phyloP scores from a whole-genome alignment of 768 basidiomycete species.

The Tulasnella sp. region DNA sequence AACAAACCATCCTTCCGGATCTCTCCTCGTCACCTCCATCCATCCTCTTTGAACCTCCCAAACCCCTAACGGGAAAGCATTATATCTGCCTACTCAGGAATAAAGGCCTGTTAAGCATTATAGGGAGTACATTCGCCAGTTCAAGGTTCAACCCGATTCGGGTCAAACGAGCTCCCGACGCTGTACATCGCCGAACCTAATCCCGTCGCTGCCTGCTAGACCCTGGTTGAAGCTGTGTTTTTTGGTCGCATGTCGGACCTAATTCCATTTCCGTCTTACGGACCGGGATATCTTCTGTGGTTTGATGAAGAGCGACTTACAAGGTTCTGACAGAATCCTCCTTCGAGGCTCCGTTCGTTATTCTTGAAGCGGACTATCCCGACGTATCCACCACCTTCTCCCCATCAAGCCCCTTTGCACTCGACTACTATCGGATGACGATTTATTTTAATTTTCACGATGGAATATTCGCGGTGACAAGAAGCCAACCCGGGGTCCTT shows the following conservation, averaged over 20 bases:
- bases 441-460: neutral
- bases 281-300: neutral
- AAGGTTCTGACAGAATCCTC: neutral
- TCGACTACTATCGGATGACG: neutral
- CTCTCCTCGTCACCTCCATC: neutral
- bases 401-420: neutral
- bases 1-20: neutral
- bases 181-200: neutral
- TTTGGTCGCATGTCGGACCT: neutral
- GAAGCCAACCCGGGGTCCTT: neutral
- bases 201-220: neutral
- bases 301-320: neutral
- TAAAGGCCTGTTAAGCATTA: neutral
- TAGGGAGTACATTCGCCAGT: neutral
- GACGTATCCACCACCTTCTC: neutral
- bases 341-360: neutral
- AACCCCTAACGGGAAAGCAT: neutral
- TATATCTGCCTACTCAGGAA: neutral
- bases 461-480: neutral
- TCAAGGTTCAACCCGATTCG: neutral
- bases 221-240: neutral
- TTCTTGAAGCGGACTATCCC: neutral
- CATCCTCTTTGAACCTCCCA: neutral
- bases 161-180: neutral
- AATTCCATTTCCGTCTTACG: neutral